A percentile compares a stretch with the other conserved stretches of the same genome.
These are phyloP conservation scores for Paraglomus brasilianum DNA, from an alignment of 192 early-diverging fungal species.

Conservation along the genomic window DNA sequence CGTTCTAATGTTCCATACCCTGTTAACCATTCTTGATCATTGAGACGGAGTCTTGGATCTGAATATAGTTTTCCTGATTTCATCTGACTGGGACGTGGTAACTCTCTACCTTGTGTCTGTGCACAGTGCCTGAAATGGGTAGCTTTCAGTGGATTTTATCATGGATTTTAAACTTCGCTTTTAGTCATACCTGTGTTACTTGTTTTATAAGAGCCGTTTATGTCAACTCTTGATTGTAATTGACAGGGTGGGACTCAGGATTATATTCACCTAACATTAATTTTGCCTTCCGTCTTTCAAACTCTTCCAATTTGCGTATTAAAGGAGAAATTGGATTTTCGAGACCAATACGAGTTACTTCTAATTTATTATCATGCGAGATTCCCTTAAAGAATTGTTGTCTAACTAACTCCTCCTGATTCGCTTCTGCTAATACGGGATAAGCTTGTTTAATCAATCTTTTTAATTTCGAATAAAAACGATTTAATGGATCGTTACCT, in stretches of 20 bases:
- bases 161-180: neutral
- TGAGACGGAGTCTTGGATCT: slow-evolving; percentile 11
- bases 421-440: neutral
- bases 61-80: slow-evolving; percentile 24
- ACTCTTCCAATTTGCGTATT: slow-evolving; percentile 14
- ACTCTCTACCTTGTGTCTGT: slow-evolving; percentile 4
- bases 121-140: neutral
- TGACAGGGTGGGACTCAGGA: no score
- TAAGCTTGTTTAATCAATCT: slow-evolving; percentile 21
- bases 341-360: neutral
- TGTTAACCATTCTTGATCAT: slow-evolving; percentile 23
- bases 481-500: slow-evolving; percentile 15
- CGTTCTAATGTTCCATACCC: neutral
- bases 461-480: slow-evolving; percentile 15
- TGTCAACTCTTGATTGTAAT: no score
- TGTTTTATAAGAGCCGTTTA: neutral
- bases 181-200: neutral
- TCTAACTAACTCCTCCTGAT: slow-evolving; percentile 21
- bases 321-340: neutral
- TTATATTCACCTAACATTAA: no score
- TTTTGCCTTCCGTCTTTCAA: neutral
- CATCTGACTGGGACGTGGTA: slow-evolving; percentile 19
- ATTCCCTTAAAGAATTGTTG: slow-evolving; percentile 20
- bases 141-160: neutral
- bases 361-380: slow-evolving; percentile 7